A percentile compares a stretch with the other conserved stretches of the same genome.
Evolutionary conservation across 2,329 filamentous ascomycete species (phyloP).

Genomic region (Colletotrichum horii): DNA sequence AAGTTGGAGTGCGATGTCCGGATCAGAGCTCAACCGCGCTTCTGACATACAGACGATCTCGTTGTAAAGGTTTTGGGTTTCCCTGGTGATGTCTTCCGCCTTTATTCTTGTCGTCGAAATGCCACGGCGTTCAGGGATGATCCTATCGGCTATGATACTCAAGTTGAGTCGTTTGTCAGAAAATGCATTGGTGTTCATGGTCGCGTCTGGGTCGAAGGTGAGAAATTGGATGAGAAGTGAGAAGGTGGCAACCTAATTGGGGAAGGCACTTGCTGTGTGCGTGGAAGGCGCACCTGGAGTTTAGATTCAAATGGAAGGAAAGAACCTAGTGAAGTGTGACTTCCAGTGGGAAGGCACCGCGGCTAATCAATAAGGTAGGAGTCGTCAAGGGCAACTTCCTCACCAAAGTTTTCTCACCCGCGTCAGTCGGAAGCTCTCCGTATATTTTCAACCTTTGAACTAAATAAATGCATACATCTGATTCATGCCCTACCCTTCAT

Average conservation of each 20-base stretch:
- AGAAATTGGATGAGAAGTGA: not conserved
- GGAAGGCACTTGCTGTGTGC: not conserved
- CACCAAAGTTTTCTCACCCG: not conserved
- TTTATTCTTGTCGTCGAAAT: not conserved
- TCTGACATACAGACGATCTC: not conserved
- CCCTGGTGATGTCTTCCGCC: not conserved
- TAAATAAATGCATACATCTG: too few species aligned
- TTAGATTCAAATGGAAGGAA: not conserved
- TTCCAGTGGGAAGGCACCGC: not conserved
- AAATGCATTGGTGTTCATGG: not conserved
- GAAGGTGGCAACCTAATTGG: not conserved
- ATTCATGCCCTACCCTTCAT: too few species aligned
- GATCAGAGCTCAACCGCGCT: not conserved
- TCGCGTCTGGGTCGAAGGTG: not conserved
- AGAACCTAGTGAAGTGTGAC: not conserved
- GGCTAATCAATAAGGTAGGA: not conserved
- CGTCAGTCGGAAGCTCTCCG: not conserved
- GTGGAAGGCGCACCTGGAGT: not conserved
- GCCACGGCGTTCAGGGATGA: fast-evolving
- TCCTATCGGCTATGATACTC: not conserved
- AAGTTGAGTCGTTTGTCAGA: not conserved
- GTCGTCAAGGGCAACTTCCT: too few species aligned
- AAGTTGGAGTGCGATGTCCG: not conserved
- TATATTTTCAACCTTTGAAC: not conserved
- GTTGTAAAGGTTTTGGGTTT: fast-evolving